Conservation (phyloP, 306 rosid genomes). For the Dryas alaskensis region DNA sequence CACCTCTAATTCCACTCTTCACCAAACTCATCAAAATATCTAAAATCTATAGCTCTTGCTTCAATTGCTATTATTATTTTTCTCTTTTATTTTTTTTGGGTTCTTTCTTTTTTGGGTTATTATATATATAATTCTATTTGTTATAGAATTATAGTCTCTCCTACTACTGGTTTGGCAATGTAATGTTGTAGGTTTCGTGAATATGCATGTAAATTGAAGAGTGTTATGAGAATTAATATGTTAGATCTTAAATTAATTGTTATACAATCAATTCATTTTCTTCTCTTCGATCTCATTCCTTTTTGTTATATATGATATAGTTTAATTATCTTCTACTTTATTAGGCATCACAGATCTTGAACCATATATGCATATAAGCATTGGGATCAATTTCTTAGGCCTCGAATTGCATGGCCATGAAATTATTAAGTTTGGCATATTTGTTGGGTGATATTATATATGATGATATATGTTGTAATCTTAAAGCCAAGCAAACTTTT, state of each 20-base stretch:
- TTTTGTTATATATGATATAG: neutral
- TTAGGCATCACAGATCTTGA: no score
- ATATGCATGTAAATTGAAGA: neutral
- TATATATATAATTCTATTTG: no score
- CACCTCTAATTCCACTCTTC: slow-evolving; percentile 21
- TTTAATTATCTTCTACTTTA: no score
- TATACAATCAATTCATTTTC: neutral
- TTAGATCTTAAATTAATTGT: neutral
- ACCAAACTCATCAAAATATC: slow-evolving; percentile 3
- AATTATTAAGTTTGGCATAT: no score
- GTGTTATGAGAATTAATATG: neutral
- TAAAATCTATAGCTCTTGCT: neutral
- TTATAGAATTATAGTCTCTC: no score
- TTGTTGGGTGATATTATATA: neutral
- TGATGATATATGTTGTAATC: neutral
- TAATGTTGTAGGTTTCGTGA: no score
- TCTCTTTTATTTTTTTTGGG: neutral
- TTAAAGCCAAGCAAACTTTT: slow-evolving; percentile 3
- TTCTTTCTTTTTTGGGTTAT: neutral
- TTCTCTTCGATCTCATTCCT: neutral
- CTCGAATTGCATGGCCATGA: no score
- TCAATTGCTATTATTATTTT: neutral
- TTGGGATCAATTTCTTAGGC: no score
- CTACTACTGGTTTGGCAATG: no score
- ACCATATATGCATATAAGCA: no score